Percentiles rank a stretch among this genome's conserved stretches.
Conservation (phyloP, 176 grass and related monocot genomes). For the Raddia guianensis region DNA sequence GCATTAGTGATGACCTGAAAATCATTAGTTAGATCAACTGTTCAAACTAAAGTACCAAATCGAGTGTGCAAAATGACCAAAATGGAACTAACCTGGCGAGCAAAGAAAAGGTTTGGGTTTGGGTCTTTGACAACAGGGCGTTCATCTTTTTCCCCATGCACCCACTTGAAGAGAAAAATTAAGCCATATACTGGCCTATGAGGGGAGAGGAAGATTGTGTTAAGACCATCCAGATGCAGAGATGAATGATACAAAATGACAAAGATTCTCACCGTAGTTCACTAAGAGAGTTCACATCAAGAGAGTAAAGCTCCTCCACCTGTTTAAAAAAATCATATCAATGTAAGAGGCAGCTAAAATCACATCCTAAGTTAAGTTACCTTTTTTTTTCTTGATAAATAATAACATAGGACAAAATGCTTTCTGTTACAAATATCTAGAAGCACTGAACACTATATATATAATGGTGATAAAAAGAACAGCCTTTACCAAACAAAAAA, state of each 20-base stretch:
- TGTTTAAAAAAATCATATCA: constrained; percentile 39
- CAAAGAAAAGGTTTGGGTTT: constrained; percentile 82
- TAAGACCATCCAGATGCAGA: constrained; percentile 17
- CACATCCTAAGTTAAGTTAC: not conserved
- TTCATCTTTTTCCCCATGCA: constrained; percentile 78
- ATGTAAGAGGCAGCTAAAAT: not conserved
- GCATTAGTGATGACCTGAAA: constrained; percentile 94
- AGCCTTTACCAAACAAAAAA: not conserved
- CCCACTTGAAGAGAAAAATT: constrained; percentile 98
- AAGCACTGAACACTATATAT: not conserved
- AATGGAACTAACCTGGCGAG: constrained; percentile 55
- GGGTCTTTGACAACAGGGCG: constrained; percentile 56
- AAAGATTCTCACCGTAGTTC: constrained; percentile 57
- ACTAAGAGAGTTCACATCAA: constrained; percentile 81
- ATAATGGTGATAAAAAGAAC: not conserved
- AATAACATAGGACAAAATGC: not conserved
- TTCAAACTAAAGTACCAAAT: constrained; percentile 13
- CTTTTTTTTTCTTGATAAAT: not conserved
- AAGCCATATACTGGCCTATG: constrained; percentile 90
- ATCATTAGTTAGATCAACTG: constrained; percentile 17
- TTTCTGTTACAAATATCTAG: not conserved
- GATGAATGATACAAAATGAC: not conserved
- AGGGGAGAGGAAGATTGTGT: constrained; percentile 23
- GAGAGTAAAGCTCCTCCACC: constrained; percentile 97
- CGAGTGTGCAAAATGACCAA: not conserved